Conservation (phyloP, 495 filamentous ascomycete species). For the Baudoinia panamericana region DNA sequence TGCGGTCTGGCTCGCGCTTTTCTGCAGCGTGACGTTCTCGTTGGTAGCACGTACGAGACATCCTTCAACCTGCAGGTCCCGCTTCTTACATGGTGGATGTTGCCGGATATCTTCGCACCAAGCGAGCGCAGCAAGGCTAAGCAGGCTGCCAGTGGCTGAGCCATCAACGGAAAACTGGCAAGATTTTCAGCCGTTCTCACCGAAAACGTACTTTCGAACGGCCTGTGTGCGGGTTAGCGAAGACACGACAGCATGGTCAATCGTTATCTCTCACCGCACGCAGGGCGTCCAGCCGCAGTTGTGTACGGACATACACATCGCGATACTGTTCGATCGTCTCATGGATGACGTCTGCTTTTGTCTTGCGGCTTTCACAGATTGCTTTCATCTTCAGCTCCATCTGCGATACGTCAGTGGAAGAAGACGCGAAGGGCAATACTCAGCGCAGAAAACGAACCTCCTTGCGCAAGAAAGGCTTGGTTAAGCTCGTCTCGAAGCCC, state of each 20-base stretch:
- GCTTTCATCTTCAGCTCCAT: slow-evolving; percentile 92
- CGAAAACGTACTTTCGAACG: slow-evolving; percentile 27
- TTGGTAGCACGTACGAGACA: neutral
- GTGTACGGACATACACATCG: slow-evolving; percentile 65
- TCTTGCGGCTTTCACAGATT: slow-evolving; percentile 78
- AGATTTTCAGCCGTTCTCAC: slow-evolving; percentile 28
- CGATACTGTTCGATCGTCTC: slow-evolving; percentile 75
- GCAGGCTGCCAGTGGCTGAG: neutral
- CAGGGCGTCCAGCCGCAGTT: slow-evolving; percentile 58
- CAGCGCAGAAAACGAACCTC: slow-evolving; percentile 37
- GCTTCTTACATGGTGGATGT: neutral
- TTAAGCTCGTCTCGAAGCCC: slow-evolving; percentile 75
- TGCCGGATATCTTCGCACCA: neutral
- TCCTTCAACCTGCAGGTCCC: neutral
- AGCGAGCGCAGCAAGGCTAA: neutral
- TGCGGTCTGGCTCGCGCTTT: neutral
- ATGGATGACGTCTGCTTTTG: slow-evolving; percentile 56
- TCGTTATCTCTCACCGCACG: slow-evolving; percentile 45
- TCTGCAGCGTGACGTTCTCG: neutral
- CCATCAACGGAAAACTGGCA: neutral
- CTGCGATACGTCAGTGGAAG: slow-evolving; percentile 21
- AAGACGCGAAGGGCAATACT: slow-evolving; percentile 6
- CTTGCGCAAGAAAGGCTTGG: slow-evolving; percentile 94
- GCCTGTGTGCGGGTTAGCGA: slow-evolving; percentile 17
- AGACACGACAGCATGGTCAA: neutral